Evolutionary conservation across 2,329 filamentous ascomycete species (phyloP).

Genomic region (Trichoderma koningii): DNA sequence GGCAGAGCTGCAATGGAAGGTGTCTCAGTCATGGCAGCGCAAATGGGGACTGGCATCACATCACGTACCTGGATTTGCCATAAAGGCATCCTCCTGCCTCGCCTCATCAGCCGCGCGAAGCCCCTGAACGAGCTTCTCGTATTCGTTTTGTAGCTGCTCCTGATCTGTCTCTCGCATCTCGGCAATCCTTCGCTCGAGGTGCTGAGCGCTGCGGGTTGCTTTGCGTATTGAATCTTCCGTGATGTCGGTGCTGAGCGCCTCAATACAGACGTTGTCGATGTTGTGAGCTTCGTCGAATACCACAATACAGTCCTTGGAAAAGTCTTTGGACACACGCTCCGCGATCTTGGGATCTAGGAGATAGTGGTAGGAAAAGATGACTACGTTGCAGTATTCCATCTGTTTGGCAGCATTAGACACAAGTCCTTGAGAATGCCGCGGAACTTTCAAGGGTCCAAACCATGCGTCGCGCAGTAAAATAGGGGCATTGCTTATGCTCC

Average conservation of each 20-base stretch:
- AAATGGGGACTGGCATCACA: not conserved
- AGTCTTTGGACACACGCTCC: conserved; percentile 88
- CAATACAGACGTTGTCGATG: conserved; percentile 99
- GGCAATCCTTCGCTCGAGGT: conserved; percentile 84
- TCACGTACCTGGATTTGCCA: conserved; percentile 75
- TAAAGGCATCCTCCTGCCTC: conserved; percentile 91
- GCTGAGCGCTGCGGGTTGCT: conserved; percentile 86
- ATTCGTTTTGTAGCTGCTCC: conserved; percentile 91
- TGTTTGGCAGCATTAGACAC: conserved; percentile 38
- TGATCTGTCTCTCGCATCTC: conserved; percentile 97
- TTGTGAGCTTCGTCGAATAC: conserved; percentile 99
- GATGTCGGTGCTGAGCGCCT: conserved; percentile 93
- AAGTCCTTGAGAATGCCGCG: not conserved
- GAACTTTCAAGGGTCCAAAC: conserved; percentile 46
- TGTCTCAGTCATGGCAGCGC: not conserved
- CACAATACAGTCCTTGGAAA: conserved; percentile 97
- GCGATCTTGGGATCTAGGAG: conserved; percentile 97
- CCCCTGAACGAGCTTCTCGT: conserved; percentile 91
- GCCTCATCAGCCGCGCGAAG: conserved; percentile 85
- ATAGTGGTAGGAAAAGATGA: conserved; percentile 99
- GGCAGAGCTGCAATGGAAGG: conserved; percentile 65
- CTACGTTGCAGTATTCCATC: conserved; percentile 99
- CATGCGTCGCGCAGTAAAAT: conserved; percentile 95
- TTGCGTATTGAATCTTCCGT: conserved; percentile 93
- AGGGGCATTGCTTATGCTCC: conserved; percentile 94